These are phyloP conservation scores for Lodderomyces jiufengensis DNA, from an alignment of 1,139 yeast species.

Conservation along the genomic window DNA sequence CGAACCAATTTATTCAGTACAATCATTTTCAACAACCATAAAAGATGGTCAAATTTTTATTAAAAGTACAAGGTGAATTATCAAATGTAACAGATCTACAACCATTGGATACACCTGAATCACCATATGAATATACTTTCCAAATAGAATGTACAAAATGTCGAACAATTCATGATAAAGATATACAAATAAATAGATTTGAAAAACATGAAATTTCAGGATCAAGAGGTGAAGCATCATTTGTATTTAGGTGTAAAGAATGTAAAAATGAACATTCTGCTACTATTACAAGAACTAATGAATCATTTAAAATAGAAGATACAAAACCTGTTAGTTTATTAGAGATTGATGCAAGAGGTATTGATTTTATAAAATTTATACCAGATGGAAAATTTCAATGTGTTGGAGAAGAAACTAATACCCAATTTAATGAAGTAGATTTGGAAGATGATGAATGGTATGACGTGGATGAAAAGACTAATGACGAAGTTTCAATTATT, in stretches of 20 bases:
- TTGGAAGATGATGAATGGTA: constrained; percentile 86
- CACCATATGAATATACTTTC: constrained; percentile 74
- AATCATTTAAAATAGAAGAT: constrained; percentile 21
- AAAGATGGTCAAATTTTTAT: constrained; percentile 38
- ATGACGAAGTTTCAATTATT: constrained; percentile 75
- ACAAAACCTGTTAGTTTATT: constrained; percentile 44
- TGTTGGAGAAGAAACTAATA: constrained; percentile 47
- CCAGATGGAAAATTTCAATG: constrained; percentile 71
- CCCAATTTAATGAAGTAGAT: constrained; percentile 63
- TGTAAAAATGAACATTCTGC: constrained; percentile 52
- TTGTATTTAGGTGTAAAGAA: constrained; percentile 70
- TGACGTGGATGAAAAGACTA: constrained; percentile 87
- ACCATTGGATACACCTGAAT: constrained; percentile 57
- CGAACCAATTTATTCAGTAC: neutral
- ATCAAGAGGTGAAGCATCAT: constrained; percentile 80
- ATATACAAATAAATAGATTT: constrained; percentile 65
- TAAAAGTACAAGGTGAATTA: constrained; percentile 59
- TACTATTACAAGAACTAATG: constrained; percentile 32
- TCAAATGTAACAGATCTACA: constrained; percentile 59
- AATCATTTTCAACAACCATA: neutral
- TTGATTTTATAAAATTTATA: constrained; percentile 65
- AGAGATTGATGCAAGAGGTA: constrained; percentile 81
- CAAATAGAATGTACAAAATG: constrained; percentile 74
- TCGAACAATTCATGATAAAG: constrained; percentile 72
- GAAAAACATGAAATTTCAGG: constrained; percentile 62